Evolutionary conservation across 208 protist genomes (phyloP).

Genomic region (Phytomonas francai): DNA sequence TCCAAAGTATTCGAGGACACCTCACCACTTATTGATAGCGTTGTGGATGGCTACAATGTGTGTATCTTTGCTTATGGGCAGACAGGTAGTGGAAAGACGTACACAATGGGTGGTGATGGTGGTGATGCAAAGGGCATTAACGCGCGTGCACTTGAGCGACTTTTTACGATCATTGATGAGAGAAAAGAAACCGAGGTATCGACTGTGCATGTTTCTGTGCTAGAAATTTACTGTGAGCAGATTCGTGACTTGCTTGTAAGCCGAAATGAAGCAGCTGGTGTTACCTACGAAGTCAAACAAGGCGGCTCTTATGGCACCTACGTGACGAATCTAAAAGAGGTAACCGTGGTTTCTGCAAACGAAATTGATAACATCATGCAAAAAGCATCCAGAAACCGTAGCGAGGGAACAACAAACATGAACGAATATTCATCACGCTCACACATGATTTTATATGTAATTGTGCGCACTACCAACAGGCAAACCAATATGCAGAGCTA

Average conservation of each 20-base stretch:
- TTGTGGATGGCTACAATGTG: slow-evolving; percentile 92
- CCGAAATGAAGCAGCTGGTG: slow-evolving; percentile 41
- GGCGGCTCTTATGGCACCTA: slow-evolving; percentile 85
- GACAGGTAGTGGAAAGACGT: slow-evolving; percentile 89
- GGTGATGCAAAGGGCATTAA: slow-evolving; percentile 84
- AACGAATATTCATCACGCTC: slow-evolving; percentile 91
- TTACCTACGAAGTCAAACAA: slow-evolving; percentile 82
- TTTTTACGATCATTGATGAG: slow-evolving; percentile 87
- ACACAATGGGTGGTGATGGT: slow-evolving; percentile 81
- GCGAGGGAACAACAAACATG: slow-evolving; percentile 88
- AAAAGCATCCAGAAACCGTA: slow-evolving; percentile 57
- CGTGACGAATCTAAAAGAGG: slow-evolving; percentile 84
- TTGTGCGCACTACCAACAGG: slow-evolving; percentile 82
- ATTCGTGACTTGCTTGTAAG: slow-evolving; percentile 81
- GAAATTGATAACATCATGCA: slow-evolving; percentile 83
- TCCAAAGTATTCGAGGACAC: slow-evolving; percentile 89
- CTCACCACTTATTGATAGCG: slow-evolving; percentile 87
- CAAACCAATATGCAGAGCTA: slow-evolving; percentile 84
- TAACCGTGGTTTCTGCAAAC: slow-evolving; percentile 44
- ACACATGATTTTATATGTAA: slow-evolving; percentile 92
- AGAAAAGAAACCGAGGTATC: slow-evolving; percentile 80
- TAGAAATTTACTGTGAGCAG: slow-evolving; percentile 90
- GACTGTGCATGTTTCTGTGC: slow-evolving; percentile 72
- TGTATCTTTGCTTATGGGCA: slow-evolving; percentile 93
- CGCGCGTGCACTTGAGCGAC: slow-evolving; percentile 73